Evolutionary conservation across 176 grass and related monocot species (phyloP).

Genomic region (Musa troglodytarum): DNA sequence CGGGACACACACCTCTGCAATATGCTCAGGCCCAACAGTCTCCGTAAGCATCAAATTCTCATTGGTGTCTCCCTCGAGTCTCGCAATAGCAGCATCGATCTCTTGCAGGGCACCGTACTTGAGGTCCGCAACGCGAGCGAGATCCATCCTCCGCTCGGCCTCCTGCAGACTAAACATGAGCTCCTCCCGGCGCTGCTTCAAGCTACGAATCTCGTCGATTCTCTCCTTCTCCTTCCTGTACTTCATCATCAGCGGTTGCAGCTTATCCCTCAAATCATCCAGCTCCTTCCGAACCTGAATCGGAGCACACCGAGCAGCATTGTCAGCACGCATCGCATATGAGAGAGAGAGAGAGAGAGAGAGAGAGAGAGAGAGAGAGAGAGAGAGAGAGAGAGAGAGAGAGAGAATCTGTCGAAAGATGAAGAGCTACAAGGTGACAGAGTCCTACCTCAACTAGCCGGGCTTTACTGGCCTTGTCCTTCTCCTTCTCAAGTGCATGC

Average conservation of each 20-base stretch:
- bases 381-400: not conserved
- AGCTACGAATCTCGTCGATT: slow-evolving; percentile 64
- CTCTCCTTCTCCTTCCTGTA: slow-evolving; percentile 73
- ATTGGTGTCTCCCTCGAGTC: slow-evolving; percentile 52
- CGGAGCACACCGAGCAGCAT: not conserved
- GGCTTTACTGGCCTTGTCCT: slow-evolving; percentile 69
- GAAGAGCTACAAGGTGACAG: not conserved
- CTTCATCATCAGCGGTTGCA: slow-evolving; percentile 69
- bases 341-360: not conserved
- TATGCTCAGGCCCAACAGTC: slow-evolving; percentile 64
- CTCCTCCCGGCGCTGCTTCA: slow-evolving; percentile 53
- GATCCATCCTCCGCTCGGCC: slow-evolving; percentile 64
- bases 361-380: no score
- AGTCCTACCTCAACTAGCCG: slow-evolving; percentile 48
- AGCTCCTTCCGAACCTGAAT: slow-evolving; percentile 37
- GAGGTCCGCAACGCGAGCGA: slow-evolving; percentile 63
- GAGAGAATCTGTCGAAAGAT: not conserved
- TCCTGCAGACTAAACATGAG: slow-evolving; percentile 54
- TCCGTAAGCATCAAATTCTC: slow-evolving; percentile 81
- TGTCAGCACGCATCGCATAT: not conserved
- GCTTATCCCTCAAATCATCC: slow-evolving; percentile 71
- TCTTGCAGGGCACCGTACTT: slow-evolving; percentile 47
- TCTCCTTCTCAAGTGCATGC: slow-evolving; percentile 78
- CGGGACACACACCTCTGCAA: slow-evolving; percentile 43
- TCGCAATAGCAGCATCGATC: slow-evolving; percentile 55